Evolutionary conservation across 176 grass and related monocot species (phyloP).

Genomic region (Juncus inflexus): DNA sequence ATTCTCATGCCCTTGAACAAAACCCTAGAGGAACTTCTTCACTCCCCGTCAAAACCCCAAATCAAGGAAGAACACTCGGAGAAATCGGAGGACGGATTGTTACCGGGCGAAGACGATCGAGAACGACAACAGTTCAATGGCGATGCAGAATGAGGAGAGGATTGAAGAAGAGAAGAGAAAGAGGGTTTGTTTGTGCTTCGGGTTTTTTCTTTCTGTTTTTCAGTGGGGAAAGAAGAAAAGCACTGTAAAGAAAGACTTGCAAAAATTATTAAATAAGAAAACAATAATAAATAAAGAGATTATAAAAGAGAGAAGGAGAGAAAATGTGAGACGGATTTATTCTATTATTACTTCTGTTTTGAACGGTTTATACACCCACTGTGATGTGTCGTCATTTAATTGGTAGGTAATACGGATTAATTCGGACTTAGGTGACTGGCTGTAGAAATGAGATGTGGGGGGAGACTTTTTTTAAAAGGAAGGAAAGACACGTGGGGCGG

Average conservation of each 20-base stretch:
- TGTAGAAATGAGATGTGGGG: too few species aligned
- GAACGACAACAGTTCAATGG: conserved; percentile 6
- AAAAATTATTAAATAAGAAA: too few species aligned
- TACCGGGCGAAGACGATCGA: conserved; percentile 7
- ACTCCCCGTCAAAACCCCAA: conserved; percentile 32
- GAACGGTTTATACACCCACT: too few species aligned
- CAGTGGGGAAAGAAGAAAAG: conserved; percentile 17
- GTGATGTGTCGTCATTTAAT: too few species aligned
- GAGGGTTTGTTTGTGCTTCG: neutral
- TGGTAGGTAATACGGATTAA: too few species aligned
- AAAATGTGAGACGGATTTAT: conserved; percentile 10
- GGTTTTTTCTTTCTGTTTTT: too few species aligned
- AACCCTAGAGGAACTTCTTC: conserved; percentile 28
- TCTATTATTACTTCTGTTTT: neutral
- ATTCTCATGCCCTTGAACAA: conserved; percentile 60
- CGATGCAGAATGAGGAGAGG: neutral
- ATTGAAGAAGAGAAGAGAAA: conserved; percentile 13
- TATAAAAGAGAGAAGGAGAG: conserved; percentile 15
- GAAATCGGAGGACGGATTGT: neutral
- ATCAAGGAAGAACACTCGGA: conserved; percentile 27
- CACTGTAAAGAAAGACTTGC: too few species aligned
- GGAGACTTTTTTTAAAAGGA: too few species aligned
- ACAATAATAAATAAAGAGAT: conserved; percentile 1
- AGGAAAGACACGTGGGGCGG: too few species aligned
- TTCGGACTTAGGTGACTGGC: too few species aligned